Conservation (phyloP, 2,329 filamentous ascomycete species). For the Neofusicoccum umdonicola region DNA sequence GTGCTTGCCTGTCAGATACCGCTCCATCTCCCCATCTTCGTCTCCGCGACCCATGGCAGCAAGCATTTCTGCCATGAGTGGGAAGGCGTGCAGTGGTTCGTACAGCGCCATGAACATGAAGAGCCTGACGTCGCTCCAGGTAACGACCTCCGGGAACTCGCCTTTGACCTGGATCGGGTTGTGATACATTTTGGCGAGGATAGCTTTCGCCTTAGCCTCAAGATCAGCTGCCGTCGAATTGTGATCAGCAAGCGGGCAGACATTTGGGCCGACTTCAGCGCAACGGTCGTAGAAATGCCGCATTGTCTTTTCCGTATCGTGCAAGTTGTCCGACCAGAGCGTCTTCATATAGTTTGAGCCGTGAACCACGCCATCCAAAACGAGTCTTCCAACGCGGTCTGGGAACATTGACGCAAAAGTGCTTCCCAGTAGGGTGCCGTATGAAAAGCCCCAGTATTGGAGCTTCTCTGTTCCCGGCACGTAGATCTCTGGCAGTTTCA, state of each 20-base stretch:
- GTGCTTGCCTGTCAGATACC: conserved; percentile 22
- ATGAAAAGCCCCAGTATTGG: conserved; percentile 49
- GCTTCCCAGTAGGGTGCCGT: conserved; percentile 45
- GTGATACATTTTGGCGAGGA: conserved; percentile 39
- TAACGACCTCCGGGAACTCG: conserved; percentile 36
- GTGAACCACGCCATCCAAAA: conserved; percentile 49
- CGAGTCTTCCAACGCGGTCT: conserved; percentile 32
- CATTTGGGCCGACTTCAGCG: conserved; percentile 38
- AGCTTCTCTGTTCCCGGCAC: conserved; percentile 34
- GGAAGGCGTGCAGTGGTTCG: conserved; percentile 33
- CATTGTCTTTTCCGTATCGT: conserved; percentile 45
- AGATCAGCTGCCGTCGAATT: conserved; percentile 36
- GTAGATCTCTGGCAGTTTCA: conserved; percentile 15
- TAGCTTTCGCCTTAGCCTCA: conserved; percentile 30
- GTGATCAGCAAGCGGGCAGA: conserved; percentile 40
- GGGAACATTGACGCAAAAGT: conserved; percentile 41
- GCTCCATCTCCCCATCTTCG: conserved; percentile 27
- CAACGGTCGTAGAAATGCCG: conserved; percentile 47
- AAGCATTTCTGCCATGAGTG: conserved; percentile 34
- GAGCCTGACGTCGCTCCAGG: conserved; percentile 39
- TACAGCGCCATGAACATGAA: conserved; percentile 40
- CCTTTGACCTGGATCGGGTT: conserved; percentile 37
- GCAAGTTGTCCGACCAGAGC: conserved; percentile 40
- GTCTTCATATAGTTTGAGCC: conserved; percentile 36
- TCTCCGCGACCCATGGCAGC: conserved; percentile 33